phyloP scores from a whole-genome alignment of 163 green algal species.

The Coccomyxa subellipsoidea region DNA sequence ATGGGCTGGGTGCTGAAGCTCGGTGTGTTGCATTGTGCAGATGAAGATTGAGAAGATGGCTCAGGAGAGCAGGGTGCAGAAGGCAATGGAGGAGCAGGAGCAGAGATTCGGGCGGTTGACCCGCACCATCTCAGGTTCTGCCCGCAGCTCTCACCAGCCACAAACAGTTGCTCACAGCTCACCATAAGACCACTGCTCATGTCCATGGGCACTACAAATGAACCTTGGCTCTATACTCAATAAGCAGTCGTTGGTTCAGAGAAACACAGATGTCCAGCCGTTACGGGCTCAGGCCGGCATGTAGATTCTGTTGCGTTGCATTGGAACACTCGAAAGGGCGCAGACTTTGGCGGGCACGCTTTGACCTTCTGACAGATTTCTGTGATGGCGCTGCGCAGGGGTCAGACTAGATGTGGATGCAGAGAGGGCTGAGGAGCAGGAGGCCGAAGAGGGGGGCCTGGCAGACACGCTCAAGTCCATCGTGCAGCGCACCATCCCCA shows the following conservation, averaged over 20 bases:
- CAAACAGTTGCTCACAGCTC: no score
- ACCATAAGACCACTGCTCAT: no score
- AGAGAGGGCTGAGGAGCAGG: conserved; percentile 24
- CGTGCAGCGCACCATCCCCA: conserved; percentile 20
- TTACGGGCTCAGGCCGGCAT: not conserved
- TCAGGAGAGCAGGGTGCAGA: conserved; percentile 22
- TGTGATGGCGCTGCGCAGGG: no score
- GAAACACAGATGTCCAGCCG: not conserved
- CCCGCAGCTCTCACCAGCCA: not conserved
- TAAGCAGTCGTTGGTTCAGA: not conserved
- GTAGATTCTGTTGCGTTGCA: not conserved
- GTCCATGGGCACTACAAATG: not conserved
- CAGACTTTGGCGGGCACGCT: no score
- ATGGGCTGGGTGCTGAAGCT: not conserved
- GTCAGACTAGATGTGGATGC: conserved; percentile 33
- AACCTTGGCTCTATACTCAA: no score
- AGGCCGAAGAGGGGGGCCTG: conserved; percentile 26
- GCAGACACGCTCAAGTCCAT: conserved; percentile 33
- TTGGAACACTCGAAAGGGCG: no score
- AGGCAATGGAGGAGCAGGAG: conserved; percentile 19
- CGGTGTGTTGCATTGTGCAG: conserved; percentile 7
- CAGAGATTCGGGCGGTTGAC: conserved; percentile 11
- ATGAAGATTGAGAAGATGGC: conserved; percentile 27
- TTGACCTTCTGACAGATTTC: no score
- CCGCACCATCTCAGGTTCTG: conserved; percentile 14